phyloP scores from a whole-genome alignment of 441 rosid genomes.

The Biscutella laevigata region DNA sequence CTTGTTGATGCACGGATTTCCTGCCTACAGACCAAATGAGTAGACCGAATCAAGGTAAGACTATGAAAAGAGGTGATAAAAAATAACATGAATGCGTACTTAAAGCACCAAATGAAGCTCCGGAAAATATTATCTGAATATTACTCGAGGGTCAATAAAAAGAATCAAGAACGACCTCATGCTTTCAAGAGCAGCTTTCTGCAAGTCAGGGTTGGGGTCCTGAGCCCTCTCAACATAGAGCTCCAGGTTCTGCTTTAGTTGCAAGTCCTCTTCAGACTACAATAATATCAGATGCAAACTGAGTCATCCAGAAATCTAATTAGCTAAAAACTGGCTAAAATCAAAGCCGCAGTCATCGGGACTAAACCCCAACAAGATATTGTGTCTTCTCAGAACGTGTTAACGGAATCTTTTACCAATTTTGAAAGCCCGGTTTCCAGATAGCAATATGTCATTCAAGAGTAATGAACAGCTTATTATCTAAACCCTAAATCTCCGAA shows the following conservation, averaged over 20 bases:
- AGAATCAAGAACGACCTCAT: constrained; percentile 53
- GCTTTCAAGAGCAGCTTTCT: constrained; percentile 82
- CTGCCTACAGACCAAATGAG: constrained; percentile 42
- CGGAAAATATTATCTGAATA: neutral
- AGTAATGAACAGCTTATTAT: neutral
- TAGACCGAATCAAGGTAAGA: neutral
- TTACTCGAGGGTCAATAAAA: neutral
- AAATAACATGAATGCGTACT: neutral
- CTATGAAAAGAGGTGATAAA: neutral
- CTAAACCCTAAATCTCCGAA: constrained; percentile 10
- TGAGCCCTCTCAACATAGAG: constrained; percentile 86
- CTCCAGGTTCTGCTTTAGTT: constrained; percentile 84
- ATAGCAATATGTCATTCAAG: neutral
- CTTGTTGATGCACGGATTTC: constrained; percentile 81
- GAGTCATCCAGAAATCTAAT: neutral
- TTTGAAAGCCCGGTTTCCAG: neutral
- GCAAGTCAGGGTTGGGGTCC: constrained; percentile 75
- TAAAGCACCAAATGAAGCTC: neutral
- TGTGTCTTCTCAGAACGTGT: neutral
- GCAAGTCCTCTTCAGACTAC: constrained; percentile 94
- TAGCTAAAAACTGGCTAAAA: neutral
- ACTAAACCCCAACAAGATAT: neutral
- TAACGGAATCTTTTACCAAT: neutral
- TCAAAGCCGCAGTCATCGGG: neutral
- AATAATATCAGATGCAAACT: constrained; percentile 6